Percentiles rank a stretch among this genome's conserved stretches.
phyloP scores from a whole-genome alignment of 2,329 filamentous ascomycete species.

The Phoma herbarum region DNA sequence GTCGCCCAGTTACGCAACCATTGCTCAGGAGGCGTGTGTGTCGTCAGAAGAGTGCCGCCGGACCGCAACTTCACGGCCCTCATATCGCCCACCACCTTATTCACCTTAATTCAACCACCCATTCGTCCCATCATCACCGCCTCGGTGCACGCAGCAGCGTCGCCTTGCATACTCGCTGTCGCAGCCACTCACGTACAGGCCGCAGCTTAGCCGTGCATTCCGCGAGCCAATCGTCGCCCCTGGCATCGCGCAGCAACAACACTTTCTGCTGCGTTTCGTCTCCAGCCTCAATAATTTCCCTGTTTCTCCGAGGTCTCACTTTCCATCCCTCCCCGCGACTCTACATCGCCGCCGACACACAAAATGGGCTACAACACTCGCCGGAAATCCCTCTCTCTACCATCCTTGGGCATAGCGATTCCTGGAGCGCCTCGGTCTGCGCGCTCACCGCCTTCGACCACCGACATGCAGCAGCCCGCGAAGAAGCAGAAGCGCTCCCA shows the following conservation, averaged over 20 bases:
- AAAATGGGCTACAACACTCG: slow-evolving; percentile 95
- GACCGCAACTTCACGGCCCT: slow-evolving; percentile 22
- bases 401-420: slow-evolving; percentile 90
- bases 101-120: slow-evolving; percentile 25
- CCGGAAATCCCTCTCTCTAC: slow-evolving; percentile 92
- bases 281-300: slow-evolving; percentile 40
- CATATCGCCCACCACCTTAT: slow-evolving; percentile 22
- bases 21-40: slow-evolving; percentile 44
- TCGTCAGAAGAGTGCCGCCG: slow-evolving; percentile 32
- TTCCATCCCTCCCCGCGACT: slow-evolving; percentile 18
- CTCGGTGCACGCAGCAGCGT: slow-evolving; percentile 40
- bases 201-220: slow-evolving; percentile 45
- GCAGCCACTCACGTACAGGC: slow-evolving; percentile 42
- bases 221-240: slow-evolving; percentile 46
- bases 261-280: slow-evolving; percentile 35
- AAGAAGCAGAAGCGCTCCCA: slow-evolving; percentile 81
- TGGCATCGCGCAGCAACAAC: slow-evolving; percentile 44
- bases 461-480: slow-evolving; percentile 65
- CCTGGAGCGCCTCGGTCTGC: slow-evolving; percentile 61
- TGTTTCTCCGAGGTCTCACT: slow-evolving; percentile 20
- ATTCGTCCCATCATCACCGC: slow-evolving; percentile 15
- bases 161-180: slow-evolving; percentile 32
- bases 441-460: slow-evolving; percentile 63
- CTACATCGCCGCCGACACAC: slow-evolving; percentile 13
- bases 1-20: slow-evolving; percentile 40